Conservation (phyloP, 805 yeast species). For the Kregervanrija pseudodelftensis region DNA sequence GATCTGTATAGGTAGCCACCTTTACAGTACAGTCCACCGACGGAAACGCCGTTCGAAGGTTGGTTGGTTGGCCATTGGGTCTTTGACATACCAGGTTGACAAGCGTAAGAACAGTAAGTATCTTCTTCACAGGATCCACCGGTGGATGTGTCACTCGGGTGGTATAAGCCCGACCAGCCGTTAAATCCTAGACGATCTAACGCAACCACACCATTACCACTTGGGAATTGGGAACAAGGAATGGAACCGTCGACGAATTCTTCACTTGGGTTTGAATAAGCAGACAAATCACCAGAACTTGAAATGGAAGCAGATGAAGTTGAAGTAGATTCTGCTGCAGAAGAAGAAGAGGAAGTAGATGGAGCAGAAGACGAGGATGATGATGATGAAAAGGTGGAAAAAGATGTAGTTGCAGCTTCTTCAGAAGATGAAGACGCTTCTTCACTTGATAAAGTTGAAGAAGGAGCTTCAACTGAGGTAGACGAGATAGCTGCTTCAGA, state of each 20-base stretch:
- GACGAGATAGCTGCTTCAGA: constrained; percentile 19
- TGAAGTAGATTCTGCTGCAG: constrained; percentile 11
- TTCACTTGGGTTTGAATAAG: constrained; percentile 40
- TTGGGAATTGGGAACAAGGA: constrained; percentile 62
- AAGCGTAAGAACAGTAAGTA: constrained; percentile 68
- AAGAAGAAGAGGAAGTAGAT: constrained; percentile 17
- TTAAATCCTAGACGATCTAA: constrained; percentile 48
- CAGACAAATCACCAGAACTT: constrained; percentile 43
- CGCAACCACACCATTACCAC: constrained; percentile 66
- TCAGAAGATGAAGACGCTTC: constrained; percentile 17
- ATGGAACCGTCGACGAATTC: constrained; percentile 65
- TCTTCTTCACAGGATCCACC: constrained; percentile 56
- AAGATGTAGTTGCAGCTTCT: constrained; percentile 3
- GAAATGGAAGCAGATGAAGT: constrained; percentile 26
- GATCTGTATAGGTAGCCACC: constrained; percentile 56
- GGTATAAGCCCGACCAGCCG: constrained; percentile 43
- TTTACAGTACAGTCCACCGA: constrained; percentile 63
- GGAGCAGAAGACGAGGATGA: constrained; percentile 17
- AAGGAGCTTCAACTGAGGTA: constrained; percentile 23
- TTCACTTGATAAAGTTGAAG: constrained; percentile 9
- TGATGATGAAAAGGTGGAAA: constrained; percentile 4
- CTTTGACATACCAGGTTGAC: constrained; percentile 76
- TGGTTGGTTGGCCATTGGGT: constrained; percentile 71
- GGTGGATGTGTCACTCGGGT: constrained; percentile 27
- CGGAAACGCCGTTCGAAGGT: constrained; percentile 61